Base-by-base conservation (phyloP, 257 asterid species). In the Fraxinus quadrangulata region DNA sequence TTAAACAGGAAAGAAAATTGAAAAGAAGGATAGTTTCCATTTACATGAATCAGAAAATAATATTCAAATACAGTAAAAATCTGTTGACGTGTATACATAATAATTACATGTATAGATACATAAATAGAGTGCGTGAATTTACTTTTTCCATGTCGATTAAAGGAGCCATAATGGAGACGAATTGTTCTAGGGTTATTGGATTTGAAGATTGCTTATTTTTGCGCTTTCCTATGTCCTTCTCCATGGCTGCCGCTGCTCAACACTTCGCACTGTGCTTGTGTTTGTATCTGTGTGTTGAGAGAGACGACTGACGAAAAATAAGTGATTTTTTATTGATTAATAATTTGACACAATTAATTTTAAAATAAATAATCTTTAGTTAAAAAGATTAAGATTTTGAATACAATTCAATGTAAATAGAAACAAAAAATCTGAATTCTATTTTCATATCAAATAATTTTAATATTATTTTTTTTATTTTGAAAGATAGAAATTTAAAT, bases 141-240 rank as follows among this genome's bases (percentile, higher is more conserved):
- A 93, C 99, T 80, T 95, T 92, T 82, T 95, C 98, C 98, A 91
- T 87, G 84, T 95, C 97, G 67, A 95, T 85, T 77, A 95, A 91
- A 80, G 99, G 98, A 28, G 92, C 83, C 97, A 88, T 95, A 72
- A 75, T 87, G 80, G 99, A 95, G 74, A 95, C 91, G 88, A 95
- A 93, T 84, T 95, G 97, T 6, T 91, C 94, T 75, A 93, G 90
- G 1, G 97, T 89, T 67, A 92, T 72, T 16, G 82, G 85, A 79
- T 72, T 67, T 39, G 84, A 47, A 45, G 80, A 74, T 51, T 71
- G 81, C 77, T 31, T 80, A 47, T 67, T 81, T 14, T 51, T 68
- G 82, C 40, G 78, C 74, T 79, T 89, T 68, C 84, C 89, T 79
- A 75, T 88, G 75, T 75, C 88, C 81, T 76, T 88, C 94, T 92